phyloP scores from a whole-genome alignment of 768 basidiomycete genomes.

The Pleurotus sapidus region DNA sequence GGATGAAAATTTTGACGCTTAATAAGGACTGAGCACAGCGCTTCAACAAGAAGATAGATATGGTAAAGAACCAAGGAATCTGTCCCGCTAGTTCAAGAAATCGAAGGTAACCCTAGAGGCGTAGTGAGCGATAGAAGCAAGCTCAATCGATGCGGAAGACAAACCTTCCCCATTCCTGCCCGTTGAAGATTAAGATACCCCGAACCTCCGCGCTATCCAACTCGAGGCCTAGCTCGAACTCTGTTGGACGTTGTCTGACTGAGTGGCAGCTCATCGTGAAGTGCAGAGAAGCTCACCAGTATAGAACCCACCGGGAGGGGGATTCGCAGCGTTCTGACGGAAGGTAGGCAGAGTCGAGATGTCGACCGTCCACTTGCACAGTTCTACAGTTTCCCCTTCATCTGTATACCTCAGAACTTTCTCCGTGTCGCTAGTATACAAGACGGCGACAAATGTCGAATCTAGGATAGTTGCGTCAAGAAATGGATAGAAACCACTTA shows the following conservation, averaged over 20 bases:
- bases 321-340: conserved; percentile 61
- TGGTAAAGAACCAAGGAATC: background rate
- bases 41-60: background rate
- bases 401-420: conserved; percentile 81
- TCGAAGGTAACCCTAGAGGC: conserved; percentile 43
- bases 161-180: conserved; percentile 78
- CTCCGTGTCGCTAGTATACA: conserved; percentile 77
- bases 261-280: conserved; percentile 1
- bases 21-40: background rate
- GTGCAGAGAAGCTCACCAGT: conserved; percentile 49
- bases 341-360: conserved; percentile 76
- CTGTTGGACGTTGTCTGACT: conserved; percentile 30
- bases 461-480: conserved; percentile 38
- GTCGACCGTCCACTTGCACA: conserved; percentile 89
- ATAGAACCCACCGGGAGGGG: conserved; percentile 67
- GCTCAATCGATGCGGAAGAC: conserved; percentile 24
- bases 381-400: conserved; percentile 72
- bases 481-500: conserved; percentile 6
- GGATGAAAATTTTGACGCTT: no score
- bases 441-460: conserved; percentile 75
- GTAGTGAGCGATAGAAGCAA: conserved; percentile 11
- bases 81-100: conserved; percentile 33
- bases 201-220: conserved; percentile 86
- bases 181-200: conserved; percentile 71
- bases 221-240: conserved; percentile 83